Evolutionary conservation across 345 rosid species (phyloP).

Genomic region (Populus simonii): DNA sequence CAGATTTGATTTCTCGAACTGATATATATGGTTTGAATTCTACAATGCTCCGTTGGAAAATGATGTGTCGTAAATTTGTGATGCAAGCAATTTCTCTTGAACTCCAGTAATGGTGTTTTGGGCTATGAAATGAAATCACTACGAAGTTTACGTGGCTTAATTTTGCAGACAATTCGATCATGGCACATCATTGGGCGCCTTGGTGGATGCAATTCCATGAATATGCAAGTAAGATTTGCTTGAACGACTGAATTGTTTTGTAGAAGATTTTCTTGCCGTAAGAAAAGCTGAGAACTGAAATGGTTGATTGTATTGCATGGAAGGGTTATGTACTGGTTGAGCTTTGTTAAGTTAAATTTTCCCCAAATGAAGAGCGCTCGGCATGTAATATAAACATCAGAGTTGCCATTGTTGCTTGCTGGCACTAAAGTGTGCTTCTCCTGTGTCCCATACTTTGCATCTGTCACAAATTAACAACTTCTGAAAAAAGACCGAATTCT

Average conservation of each 20-base stretch:
- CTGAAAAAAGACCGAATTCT: conserved; percentile 69
- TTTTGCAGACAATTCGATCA: conserved; percentile 71
- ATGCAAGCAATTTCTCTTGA: conserved; percentile 47
- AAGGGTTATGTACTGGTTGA: neutral
- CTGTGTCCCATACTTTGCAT: conserved; percentile 34
- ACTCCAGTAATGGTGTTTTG: conserved; percentile 6
- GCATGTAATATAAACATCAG: no score
- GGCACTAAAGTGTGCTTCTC: neutral
- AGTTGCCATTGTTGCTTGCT: neutral
- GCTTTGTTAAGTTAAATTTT: neutral
- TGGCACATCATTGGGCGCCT: conserved; percentile 97
- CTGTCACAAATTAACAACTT: conserved; percentile 70
- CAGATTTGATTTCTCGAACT: conserved; percentile 85
- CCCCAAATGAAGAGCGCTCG: neutral
- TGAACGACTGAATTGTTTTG: neutral
- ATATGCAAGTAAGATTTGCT: conserved; percentile 72
- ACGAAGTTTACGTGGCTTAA: conserved; percentile 9
- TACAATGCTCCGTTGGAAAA: conserved; percentile 72
- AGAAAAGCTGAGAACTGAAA: neutral
- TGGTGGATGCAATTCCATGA: conserved; percentile 97
- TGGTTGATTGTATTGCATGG: neutral
- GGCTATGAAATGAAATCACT: neutral
- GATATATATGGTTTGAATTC: conserved; percentile 93
- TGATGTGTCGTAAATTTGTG: conserved; percentile 73
- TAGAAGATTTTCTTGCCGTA: neutral